Evolutionary conservation across 2,329 filamentous ascomycete species (phyloP), one percentile per base, ranked within the genome.

Genomic region (Ophiostoma fasciatum): DNA sequence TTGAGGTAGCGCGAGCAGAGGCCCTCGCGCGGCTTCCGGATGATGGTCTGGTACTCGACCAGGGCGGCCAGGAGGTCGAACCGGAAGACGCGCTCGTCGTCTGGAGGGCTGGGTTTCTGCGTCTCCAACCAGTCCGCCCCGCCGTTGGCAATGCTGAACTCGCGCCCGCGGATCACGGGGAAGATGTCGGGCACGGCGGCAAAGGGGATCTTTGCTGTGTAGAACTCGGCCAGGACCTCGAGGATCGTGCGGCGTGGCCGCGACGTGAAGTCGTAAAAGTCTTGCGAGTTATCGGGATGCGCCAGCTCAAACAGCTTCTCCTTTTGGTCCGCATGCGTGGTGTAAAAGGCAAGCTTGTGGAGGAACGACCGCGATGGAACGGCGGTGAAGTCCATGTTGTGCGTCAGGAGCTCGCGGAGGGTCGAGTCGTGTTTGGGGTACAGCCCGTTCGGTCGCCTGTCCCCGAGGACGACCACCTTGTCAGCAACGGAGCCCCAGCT

Each of bases 261-360:
- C 0, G 87, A 87, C 1, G 90, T 90, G 52, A 98, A 98, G 58
- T 98, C 88, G 60, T 83, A 96, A 38, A 94, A 78, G 48, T 98
- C 90, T 47, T 96, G 85, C 6, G 88, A 73, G 48, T 78, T 82
- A 31, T 80, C 70, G 0, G 83, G 74, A 48, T 80, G 71, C 2
- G 76, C 77, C 48, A 98, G 90, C 51, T 98, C 90, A 8, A 79
- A 57, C 0, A 98, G 69, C 2, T 88, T 74, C 42, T 90, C 80
- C 47, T 74, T 75, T 49, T 98, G 88, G 48, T 75, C 74, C 3
- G 62, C 53, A 48, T 92, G 71, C 1, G 62, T 58, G 2, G 84
- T 81, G 49, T 85, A 85, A 52, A 84, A 74, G 1, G 79, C 72
- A 37, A 94, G 72, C 15, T 74, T 67, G 11, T 78, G 68, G 51